Evolutionary conservation across 352 stramenopile species (phyloP), one percentile per base, ranked within the genome.

Genomic region (Phytophthora niederhauseri): DNA sequence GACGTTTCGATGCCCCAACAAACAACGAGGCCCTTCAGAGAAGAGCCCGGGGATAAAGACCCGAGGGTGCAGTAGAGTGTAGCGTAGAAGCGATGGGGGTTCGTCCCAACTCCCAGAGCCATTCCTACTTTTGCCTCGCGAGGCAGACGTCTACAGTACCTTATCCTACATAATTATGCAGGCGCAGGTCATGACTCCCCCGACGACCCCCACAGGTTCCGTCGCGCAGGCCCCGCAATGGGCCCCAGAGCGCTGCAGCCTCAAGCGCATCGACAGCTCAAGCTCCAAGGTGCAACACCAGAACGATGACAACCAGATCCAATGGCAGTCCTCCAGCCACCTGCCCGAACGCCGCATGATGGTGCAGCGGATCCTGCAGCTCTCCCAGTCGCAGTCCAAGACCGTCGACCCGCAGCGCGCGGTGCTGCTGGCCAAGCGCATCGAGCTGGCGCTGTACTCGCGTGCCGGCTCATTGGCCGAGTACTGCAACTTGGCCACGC

Each of bases 361-460:
- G 78, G 83, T 93, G 15, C 83, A 90, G 57, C 85, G 78, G 17
- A 90, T 95, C 46, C 70, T 92, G 48, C 74, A 85, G 50, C 80
- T 93, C 38, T 90, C 83, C 17, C 74, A 73, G 50, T 51, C 41
- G 45, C 63, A 34, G 55, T 62, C 20, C 31, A 84, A 66, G 54
- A 62, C 64, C 46, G 54, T 59, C 41, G 59, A 57, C 30, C 34
- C 57, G 4, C 26, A 68, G 11, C 41, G 68, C 31, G 64, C 58
- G n/a, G 67, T 78, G 64, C 30, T 78, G 22, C 70, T 93, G 22
- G 85, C 84, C 3, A 92, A 91, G 54, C 87, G 81, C 52, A 92
- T 94, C 52, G 87, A 94, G 38, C 34, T 94, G 8, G 85, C 81
- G 12, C 59, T 94, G 22, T 94, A 94, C 66, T 86, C 84, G 7